phyloP scores from a whole-genome alignment of 2,329 filamentous ascomycete genomes.

The Lecanicillium sp. region DNA sequence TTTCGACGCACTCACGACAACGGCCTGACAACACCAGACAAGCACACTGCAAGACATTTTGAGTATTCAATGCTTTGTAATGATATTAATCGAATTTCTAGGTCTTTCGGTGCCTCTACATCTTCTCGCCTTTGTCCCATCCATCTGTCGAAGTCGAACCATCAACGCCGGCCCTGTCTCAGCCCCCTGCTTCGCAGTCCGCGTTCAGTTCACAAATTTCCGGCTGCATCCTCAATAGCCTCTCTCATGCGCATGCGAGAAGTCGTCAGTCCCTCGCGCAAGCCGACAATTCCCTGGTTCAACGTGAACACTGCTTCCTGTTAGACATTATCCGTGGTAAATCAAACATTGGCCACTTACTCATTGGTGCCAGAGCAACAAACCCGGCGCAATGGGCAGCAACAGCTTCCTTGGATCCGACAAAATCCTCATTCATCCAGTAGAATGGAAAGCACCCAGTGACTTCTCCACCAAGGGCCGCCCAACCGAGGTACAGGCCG shows the following conservation, averaged over 20 bases:
- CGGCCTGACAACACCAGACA: no score
- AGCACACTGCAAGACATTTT: no score
- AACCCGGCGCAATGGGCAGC: slow-evolving; percentile 36
- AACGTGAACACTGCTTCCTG: slow-evolving; percentile 34
- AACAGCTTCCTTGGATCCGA: slow-evolving; percentile 35
- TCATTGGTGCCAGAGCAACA: slow-evolving; percentile 31
- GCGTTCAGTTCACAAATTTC: not conserved
- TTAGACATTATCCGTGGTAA: slow-evolving; percentile 2
- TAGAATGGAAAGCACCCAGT: slow-evolving; percentile 40
- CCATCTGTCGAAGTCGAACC: no score
- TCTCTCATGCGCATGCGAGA: not conserved
- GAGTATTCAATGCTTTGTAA: no score
- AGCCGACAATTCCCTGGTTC: slow-evolving; percentile 39
- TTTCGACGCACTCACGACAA: no score
- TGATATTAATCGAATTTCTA: no score
- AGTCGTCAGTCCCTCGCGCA: slow-evolving; percentile 33
- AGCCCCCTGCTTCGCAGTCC: no score
- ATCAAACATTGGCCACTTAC: no score
- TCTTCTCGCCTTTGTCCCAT: no score
- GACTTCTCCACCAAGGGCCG: slow-evolving; percentile 34
- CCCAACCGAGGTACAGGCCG: slow-evolving; percentile 41
- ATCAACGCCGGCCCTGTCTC: no score
- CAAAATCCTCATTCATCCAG: slow-evolving; percentile 38
- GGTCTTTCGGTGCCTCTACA: no score
- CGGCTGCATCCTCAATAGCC: not conserved